A percentile compares a stretch with the other conserved stretches of the same genome.
Evolutionary conservation across 1,284 basidiomycete genomes (phyloP).

Genomic region (Termitomyces sp.): DNA sequence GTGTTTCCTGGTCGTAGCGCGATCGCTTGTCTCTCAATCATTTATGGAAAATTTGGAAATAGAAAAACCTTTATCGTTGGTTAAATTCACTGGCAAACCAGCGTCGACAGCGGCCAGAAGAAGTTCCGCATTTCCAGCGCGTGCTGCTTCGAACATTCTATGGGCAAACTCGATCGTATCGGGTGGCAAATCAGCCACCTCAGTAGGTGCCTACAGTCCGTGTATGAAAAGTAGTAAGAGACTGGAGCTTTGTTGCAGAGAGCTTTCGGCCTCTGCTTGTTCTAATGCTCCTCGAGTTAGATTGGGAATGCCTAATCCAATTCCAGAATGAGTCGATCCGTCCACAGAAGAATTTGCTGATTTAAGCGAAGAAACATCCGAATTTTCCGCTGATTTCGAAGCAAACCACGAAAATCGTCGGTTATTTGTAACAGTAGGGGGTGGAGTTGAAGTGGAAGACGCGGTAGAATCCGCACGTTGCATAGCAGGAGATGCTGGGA

Average conservation of each 20-base stretch:
- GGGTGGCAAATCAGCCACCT: conserved; percentile 25
- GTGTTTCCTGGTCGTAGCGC: conserved; percentile 55
- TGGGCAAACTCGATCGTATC: conserved; percentile 66
- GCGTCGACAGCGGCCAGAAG: conserved; percentile 61
- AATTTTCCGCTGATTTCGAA: conserved; percentile 36
- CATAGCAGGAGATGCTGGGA: conserved; percentile 28
- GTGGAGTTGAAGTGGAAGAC: conserved; percentile 25
- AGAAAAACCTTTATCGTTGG: conserved; percentile 62
- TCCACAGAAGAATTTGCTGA: conserved; percentile 38
- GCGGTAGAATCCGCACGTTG: conserved; percentile 22
- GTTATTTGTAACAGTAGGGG: conserved; percentile 28
- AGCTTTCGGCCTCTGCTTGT: conserved; percentile 70
- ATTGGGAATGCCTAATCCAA: conserved; percentile 40
- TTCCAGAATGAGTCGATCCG: conserved; percentile 26
- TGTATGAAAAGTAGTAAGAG: background rate
- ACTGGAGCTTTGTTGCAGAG: conserved; percentile 29
- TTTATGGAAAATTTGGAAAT: background rate
- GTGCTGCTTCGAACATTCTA: conserved; percentile 74
- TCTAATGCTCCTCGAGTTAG: conserved; percentile 73
- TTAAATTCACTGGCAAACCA: conserved; percentile 75
- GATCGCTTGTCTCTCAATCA: background rate
- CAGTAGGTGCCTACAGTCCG: conserved; percentile 3
- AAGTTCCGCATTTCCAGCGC: conserved; percentile 51
- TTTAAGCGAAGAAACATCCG: conserved; percentile 45
- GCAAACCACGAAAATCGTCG: conserved; percentile 71